phyloP scores from a whole-genome alignment of 179 eudicot genomes.

The Silene vulgaris region DNA sequence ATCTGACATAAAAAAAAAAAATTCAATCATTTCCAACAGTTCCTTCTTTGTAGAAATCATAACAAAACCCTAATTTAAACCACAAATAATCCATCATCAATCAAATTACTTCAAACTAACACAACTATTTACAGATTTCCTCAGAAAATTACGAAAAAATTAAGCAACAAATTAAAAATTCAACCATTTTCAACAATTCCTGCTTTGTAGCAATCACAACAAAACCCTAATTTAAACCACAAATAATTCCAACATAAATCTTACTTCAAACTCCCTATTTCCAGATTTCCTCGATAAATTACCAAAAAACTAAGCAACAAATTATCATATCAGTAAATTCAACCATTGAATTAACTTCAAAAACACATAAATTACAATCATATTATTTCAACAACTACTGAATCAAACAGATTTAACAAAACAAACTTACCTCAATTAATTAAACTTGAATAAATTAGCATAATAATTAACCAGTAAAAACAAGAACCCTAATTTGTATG shows the following conservation, averaged over 20 bases:
- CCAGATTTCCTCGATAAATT: neutral
- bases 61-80: neutral
- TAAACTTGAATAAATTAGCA: neutral
- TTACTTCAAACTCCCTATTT: neutral
- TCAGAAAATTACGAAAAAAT: too few relatives aligned
- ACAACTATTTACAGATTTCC: neutral
- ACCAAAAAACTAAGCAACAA: neutral
- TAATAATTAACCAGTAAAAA: neutral
- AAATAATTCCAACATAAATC: neutral
- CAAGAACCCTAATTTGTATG: slow-evolving; percentile 1
- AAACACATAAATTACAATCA: neutral
- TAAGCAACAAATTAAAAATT: too few relatives aligned
- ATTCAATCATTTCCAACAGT: neutral
- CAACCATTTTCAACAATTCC: neutral
- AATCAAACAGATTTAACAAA: neutral
- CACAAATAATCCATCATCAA: neutral
- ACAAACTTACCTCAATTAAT: slow-evolving; percentile 6
- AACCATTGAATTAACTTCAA: neutral
- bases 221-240: neutral
- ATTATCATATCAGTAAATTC: neutral
- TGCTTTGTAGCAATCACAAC: neutral
- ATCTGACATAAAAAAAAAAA: neutral
- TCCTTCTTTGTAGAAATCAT: neutral
- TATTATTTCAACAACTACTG: neutral
- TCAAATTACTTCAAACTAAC: neutral